A percentile compares a stretch with the other conserved stretches of the same genome.
phyloP scores from a whole-genome alignment of 2,329 filamentous ascomycete species.

The Emergomyces africanus region DNA sequence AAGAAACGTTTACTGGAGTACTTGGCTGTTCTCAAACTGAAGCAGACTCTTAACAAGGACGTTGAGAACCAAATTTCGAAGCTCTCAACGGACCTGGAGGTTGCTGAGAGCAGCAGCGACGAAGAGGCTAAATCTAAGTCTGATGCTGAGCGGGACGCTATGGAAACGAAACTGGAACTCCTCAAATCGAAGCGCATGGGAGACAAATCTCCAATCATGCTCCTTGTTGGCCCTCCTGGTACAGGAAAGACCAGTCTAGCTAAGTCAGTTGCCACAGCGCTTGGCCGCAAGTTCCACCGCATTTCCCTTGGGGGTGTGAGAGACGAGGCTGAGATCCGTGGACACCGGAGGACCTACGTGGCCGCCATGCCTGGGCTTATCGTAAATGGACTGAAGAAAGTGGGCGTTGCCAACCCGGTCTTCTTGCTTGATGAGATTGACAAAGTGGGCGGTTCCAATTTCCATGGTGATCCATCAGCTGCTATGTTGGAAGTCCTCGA shows the following conservation, averaged over 20 bases:
- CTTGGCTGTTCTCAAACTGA: conserved; percentile 86
- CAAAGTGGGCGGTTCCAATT: conserved; percentile 82
- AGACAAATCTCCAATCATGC: conserved; percentile 90
- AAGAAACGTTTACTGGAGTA: conserved; percentile 96
- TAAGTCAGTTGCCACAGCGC: conserved; percentile 78
- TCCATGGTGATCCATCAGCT: conserved; percentile 89
- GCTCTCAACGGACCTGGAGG: conserved; percentile 34
- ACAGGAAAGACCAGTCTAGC: conserved; percentile 94
- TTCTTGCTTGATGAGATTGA: conserved; percentile 96
- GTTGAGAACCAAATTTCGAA: conserved; percentile 61
- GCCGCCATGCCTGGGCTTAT: conserved; percentile 97
- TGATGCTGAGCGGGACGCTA: conserved; percentile 32
- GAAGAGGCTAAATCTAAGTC: conserved; percentile 38
- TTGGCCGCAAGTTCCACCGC: conserved; percentile 91
- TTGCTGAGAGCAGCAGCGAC: conserved; percentile 42
- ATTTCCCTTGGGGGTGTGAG: conserved; percentile 93
- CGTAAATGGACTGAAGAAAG: conserved; percentile 87
- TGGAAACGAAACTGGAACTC: conserved; percentile 55
- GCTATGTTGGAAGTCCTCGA: conserved; percentile 98
- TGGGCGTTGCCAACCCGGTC: conserved; percentile 88
- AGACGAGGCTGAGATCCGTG: conserved; percentile 93
- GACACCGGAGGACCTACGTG: conserved; percentile 89
- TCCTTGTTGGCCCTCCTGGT: conserved; percentile 85
- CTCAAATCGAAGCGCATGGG: conserved; percentile 72
- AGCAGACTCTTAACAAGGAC: conserved; percentile 77